A percentile compares a stretch with the other conserved stretches of the same genome.
Conservation (phyloP, 345 rosid genomes). For the Eucalyptus curtisii region DNA sequence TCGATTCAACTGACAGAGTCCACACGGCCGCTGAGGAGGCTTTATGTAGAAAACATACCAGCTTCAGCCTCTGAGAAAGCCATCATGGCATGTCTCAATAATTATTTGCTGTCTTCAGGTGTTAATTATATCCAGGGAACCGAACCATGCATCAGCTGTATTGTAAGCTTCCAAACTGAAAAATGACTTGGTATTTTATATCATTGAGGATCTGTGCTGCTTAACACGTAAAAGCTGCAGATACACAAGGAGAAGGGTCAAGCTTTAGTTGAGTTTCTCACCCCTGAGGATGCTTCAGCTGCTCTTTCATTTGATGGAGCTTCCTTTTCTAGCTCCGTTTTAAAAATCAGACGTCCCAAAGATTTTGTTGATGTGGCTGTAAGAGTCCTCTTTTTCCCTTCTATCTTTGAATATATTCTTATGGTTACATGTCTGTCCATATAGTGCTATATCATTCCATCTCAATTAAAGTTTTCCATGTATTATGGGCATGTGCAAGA, state of each 20-base stretch:
- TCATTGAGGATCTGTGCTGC: background rate
- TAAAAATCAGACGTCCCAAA: conserved; percentile 80
- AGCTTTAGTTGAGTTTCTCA: conserved; percentile 89
- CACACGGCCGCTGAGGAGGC: conserved; percentile 79
- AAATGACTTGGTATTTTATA: background rate
- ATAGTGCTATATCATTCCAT: background rate
- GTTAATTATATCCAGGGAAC: conserved; percentile 50
- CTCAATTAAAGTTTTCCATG: background rate
- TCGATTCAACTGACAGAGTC: conserved; percentile 85
- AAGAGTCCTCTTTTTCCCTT: conserved; percentile 20
- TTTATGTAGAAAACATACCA: conserved; percentile 79
- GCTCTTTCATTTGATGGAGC: conserved; percentile 78
- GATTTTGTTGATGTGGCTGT: conserved; percentile 76
- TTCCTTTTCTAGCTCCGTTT: conserved; percentile 44
- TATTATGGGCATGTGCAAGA: background rate
- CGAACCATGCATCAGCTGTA: conserved; percentile 83
- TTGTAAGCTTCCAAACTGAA: conserved; percentile 33
- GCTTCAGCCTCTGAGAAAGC: conserved; percentile 71
- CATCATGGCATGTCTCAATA: conserved; percentile 54
- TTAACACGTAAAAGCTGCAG: conserved; percentile 26
- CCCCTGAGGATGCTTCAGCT: conserved; percentile 91
- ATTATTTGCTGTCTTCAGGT: conserved; percentile 56
- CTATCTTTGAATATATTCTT: background rate
- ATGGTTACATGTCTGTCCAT: background rate
- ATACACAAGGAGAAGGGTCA: conserved; percentile 71